Conservation (phyloP, 1,284 basidiomycete species). For the Marasmius tenuissimus region DNA sequence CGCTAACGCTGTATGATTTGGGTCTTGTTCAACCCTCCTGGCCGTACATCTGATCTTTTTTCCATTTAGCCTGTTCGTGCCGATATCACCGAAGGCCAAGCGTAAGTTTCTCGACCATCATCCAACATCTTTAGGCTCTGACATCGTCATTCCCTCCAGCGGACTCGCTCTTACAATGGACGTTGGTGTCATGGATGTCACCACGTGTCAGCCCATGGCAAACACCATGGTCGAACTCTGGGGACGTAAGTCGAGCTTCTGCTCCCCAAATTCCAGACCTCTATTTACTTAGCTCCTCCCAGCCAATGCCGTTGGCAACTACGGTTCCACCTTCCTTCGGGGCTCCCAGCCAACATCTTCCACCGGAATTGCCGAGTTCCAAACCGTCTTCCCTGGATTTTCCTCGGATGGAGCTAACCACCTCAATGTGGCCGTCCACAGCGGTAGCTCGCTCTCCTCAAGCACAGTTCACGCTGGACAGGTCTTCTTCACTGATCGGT, state of each 20-base stretch:
- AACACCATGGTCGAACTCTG: constrained; percentile 63
- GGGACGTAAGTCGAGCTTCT: constrained; percentile 26
- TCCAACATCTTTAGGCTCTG: background rate
- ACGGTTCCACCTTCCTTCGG: constrained; percentile 44
- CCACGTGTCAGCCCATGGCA: constrained; percentile 53
- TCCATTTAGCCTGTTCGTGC: constrained; percentile 39
- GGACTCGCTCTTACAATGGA: constrained; percentile 53
- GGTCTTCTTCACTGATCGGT: constrained; percentile 40
- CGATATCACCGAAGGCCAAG: constrained; percentile 51
- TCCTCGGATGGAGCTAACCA: constrained; percentile 31
- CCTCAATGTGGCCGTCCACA: constrained; percentile 31
- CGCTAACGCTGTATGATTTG: background rate
- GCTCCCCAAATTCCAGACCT: background rate
- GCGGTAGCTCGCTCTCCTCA: constrained; percentile 3
- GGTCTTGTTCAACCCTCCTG: background rate
- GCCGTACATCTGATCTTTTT: constrained; percentile 5
- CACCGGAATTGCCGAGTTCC: constrained; percentile 53
- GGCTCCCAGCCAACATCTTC: constrained; percentile 49
- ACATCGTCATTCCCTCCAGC: constrained; percentile 16
- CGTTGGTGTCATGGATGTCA: constrained; percentile 56
- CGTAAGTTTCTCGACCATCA: constrained; percentile 18
- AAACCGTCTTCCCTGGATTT: constrained; percentile 53
- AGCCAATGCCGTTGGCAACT: constrained; percentile 37
- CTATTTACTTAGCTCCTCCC: background rate
- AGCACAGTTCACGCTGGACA: constrained; percentile 29